Evolutionary conservation across 495 filamentous ascomycete genomes (phyloP).

Genomic region (Amniculicola lignicola): DNA sequence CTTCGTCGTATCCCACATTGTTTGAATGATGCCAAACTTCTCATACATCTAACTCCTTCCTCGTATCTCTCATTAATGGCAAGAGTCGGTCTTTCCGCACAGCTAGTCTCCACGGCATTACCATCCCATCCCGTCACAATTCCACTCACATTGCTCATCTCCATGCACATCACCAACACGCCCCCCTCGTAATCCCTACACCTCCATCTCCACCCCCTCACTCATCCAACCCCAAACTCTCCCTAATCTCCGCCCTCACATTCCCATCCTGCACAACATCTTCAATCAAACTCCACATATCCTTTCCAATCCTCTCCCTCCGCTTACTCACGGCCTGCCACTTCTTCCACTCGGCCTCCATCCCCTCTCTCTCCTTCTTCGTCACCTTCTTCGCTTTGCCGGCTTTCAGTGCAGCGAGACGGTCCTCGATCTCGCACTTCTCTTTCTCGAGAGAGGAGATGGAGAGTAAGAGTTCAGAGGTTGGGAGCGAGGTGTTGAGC

Average conservation of each 20-base stretch:
- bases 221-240: conserved; percentile 33
- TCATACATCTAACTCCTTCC: too few species aligned
- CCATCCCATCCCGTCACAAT: too few species aligned
- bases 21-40: too few species aligned
- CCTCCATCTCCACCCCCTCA: too few species aligned
- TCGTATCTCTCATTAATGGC: too few species aligned
- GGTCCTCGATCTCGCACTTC: conserved; percentile 43
- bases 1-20: too few species aligned
- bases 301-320: conserved; percentile 48
- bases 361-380: conserved; percentile 47
- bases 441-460: conserved; percentile 50
- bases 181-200: too few species aligned
- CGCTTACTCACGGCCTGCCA: conserved; percentile 50
- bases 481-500: conserved; percentile 51
- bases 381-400: conserved; percentile 47
- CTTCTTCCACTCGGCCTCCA: conserved; percentile 50
- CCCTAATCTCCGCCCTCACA: conserved; percentile 32
- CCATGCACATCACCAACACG: too few species aligned
- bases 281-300: conserved; percentile 39
- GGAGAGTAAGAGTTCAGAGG: conserved; percentile 49
- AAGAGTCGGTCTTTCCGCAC: too few species aligned
- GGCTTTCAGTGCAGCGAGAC: conserved; percentile 43
- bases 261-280: conserved; percentile 29
- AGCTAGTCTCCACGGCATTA: too few species aligned
- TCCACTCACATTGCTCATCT: too few species aligned